Percentiles rank a stretch among this genome's conserved stretches.
phyloP scores from a whole-genome alignment of 192 early-diverging fungal genomes.

The Coemansia sp. region DNA sequence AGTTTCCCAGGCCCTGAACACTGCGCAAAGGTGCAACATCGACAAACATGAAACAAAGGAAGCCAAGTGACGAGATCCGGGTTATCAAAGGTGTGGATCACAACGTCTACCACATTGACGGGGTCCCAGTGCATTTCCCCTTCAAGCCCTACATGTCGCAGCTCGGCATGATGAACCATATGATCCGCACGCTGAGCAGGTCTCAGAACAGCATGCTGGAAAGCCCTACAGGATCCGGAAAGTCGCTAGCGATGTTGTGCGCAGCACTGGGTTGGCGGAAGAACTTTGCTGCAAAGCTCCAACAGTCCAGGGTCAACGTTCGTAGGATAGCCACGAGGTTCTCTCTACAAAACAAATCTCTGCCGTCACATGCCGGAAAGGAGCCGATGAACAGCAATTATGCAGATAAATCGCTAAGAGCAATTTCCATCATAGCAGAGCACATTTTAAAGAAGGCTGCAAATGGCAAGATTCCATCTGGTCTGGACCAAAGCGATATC shows the following conservation, averaged over 20 bases:
- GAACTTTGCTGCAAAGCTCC: constrained; percentile 37
- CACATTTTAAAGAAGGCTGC: not conserved
- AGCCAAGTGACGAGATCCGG: not conserved
- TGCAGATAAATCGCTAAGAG: not conserved
- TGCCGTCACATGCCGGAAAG: not conserved
- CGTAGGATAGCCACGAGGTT: constrained; percentile 41
- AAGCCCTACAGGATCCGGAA: constrained; percentile 76
- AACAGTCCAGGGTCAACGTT: constrained; percentile 34
- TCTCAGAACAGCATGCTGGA: constrained; percentile 66
- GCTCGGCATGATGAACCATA: constrained; percentile 65
- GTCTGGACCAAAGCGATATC: constrained; percentile 15
- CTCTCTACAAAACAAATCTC: constrained; percentile 28
- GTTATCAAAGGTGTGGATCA: not conserved
- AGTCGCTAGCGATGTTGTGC: constrained; percentile 72
- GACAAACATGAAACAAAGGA: not conserved
- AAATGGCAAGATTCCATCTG: constrained; percentile 7
- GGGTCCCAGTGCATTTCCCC: constrained; percentile 64
- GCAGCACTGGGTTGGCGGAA: constrained; percentile 66
- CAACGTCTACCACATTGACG: constrained; percentile 41
- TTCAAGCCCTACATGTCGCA: constrained; percentile 68
- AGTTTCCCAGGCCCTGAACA: too few species aligned
- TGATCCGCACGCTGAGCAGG: constrained; percentile 56
- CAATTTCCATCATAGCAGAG: constrained; percentile 6
- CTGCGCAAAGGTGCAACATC: not conserved
- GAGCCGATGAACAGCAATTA: not conserved